Base-by-base conservation (phyloP, 495 filamentous ascomycete species). In the Penicillium fimorum region DNA sequence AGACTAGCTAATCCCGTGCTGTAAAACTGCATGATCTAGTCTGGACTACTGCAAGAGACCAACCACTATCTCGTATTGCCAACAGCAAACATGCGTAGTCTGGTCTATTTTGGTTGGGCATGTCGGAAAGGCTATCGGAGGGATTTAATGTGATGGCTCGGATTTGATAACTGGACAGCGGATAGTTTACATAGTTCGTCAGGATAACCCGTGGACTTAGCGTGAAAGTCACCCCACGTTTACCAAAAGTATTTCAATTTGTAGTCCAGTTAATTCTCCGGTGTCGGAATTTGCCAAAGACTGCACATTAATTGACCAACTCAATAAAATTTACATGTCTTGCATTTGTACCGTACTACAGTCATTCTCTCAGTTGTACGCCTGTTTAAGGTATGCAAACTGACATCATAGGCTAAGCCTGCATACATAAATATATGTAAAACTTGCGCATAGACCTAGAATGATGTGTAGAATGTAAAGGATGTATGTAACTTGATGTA, bases 351-450 rank as follows among this genome's bases (percentile, higher is more conserved):
- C 5, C 5, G 33, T 37, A 13, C 33, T 37, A n/a, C 33, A 37
- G 13, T 13, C 15, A 37, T 35, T 15, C 13, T 37, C 33, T 35
- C 13, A n/a, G 43, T 15, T 15, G 13, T 25, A 25, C 12, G 5
- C 20, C 20, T 17, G 50, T 24, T 30, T 37, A 50, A n/a, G 33
- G 30, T 50, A 51, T 67, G 58, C 58, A 61, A 27, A 25, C 27
- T 62, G 61, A 67, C 57, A 62, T 66, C 64, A 63, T 4, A 27
- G 22, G 22, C 22, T 22, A 22, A 22, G 22, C 22, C 22, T 22
- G 22, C 22, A 22, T 22, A 22, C 22, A 22, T 22, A 22, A 22
- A 22, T 22, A 22, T 22, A 22, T 22, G 22, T 22, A 22, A 22
- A 22, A 22, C n/a, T 22, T 22, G 22, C 22, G 22, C 22, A 22